Evolutionary conservation across 768 basidiomycete genomes (phyloP), one percentile per base, ranked within the genome.

Genomic region (Grammothele lineata): DNA sequence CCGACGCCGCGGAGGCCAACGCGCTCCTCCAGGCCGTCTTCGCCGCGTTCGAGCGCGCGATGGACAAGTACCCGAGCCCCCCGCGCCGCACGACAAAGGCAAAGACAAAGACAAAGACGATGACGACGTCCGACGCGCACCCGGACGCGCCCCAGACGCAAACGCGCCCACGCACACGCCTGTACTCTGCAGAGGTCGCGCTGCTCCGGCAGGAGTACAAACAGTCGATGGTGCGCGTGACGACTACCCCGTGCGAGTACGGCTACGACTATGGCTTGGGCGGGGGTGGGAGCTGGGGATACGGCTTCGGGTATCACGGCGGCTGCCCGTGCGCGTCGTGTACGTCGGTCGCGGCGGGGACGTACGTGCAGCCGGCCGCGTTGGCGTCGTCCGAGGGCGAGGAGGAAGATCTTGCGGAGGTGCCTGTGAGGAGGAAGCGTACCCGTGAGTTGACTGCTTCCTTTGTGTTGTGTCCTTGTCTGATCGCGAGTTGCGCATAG

Each of bases 1-100:
- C 9, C 3, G n/a, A 30, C 42, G 88, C 96, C 69, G 95, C 94
- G 53, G 96, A 94, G 34, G 87, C 86, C 12, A 87, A 89, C 27
- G 93, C 96, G 72, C 95, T 97, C 60, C 92, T 93, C 15, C 92
- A 94, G 69, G 93, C 95, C 53, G 93, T 93, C 15, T 95, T 92
- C 56, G 92, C 93, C 66, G 85, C 83, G 17, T 53, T 53, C 30
- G 51, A 53, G 30, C 51, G 43, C 26, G 51, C 51, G 6, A 52
- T 52, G 51, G 51, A 52, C 51, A 52, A 52, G 41, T 52, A 52
- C 34, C 51, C 51, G 24, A 47, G 36, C 26, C 45, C 51, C 25
- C 12, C 37, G 18, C 36, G 23, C 15, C 34, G 18, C 37, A 18
- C 30, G 24, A 23, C 24, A 15, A 32, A 23, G 23, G 19, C 37